phyloP scores from a whole-genome alignment of 2,329 filamentous ascomycete genomes.

The Penicillium sp. region DNA sequence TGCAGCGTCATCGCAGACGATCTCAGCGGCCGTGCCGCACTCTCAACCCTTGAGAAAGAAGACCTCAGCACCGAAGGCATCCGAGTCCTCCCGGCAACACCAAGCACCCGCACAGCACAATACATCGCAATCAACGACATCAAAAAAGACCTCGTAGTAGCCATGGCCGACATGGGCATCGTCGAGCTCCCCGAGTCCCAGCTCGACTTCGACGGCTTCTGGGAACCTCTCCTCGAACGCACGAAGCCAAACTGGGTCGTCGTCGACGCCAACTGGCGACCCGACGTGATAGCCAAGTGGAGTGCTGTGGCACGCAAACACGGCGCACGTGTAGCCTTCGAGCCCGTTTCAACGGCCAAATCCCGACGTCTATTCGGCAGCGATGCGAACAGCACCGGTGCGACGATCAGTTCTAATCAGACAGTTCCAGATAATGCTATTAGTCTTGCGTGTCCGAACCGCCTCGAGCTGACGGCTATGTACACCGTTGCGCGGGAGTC shows the following conservation, averaged over 20 bases:
- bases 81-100: conserved; percentile 50
- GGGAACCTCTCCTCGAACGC: conserved; percentile 57
- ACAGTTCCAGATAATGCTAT: conserved; percentile 63
- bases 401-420: conserved; percentile 31
- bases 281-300: conserved; percentile 65
- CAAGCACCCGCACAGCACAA: conserved; percentile 71
- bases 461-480: conserved; percentile 76
- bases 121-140: conserved; percentile 87
- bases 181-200: conserved; percentile 51
- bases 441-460: conserved; percentile 78
- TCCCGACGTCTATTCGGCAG: conserved; percentile 62
- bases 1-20: conserved; percentile 83
- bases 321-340: conserved; percentile 67
- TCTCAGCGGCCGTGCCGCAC: conserved; percentile 68
- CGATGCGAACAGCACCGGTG: conserved; percentile 13
- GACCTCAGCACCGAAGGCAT: conserved; percentile 65
- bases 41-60: conserved; percentile 60
- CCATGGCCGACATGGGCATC: conserved; percentile 94
- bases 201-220: conserved; percentile 51
- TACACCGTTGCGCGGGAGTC: conserved; percentile 65
- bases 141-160: conserved; percentile 79
- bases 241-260: conserved; percentile 72
- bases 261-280: conserved; percentile 82
- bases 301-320: conserved; percentile 58
- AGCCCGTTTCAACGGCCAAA: conserved; percentile 85